Percentiles rank a stretch among this genome's conserved stretches.
Evolutionary conservation across 345 rosid species (phyloP).

Genomic region (Cardamine chenopodiifolia): DNA sequence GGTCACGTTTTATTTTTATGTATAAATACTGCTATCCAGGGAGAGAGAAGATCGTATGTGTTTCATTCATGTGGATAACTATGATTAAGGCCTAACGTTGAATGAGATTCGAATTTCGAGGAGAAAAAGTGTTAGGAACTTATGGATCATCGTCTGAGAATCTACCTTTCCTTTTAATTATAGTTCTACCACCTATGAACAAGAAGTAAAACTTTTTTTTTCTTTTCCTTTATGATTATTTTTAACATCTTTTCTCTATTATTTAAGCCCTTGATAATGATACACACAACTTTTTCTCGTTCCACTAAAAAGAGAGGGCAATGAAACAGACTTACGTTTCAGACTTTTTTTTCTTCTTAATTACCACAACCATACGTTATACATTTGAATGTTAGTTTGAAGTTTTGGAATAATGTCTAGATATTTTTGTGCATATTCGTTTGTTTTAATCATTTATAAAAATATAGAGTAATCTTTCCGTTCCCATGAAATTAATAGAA

Average conservation of each 20-base stretch:
- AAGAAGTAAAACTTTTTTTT: neutral
- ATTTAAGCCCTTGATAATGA: slow-evolving; percentile 51
- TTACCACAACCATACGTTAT: slow-evolving; percentile 43
- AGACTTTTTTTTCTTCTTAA: slow-evolving; percentile 16
- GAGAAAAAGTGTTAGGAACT: slow-evolving; percentile 29
- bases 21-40: neutral
- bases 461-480: neutral
- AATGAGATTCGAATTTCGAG: slow-evolving; percentile 9
- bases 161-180: slow-evolving; percentile 34
- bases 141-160: slow-evolving; percentile 45
- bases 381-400: slow-evolving; percentile 25
- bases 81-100: slow-evolving; percentile 37
- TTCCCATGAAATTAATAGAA: neutral
- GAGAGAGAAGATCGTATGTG: slow-evolving; percentile 3
- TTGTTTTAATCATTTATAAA: neutral
- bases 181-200: slow-evolving; percentile 34
- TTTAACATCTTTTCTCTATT: slow-evolving; percentile 13
- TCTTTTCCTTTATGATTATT: neutral
- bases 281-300: slow-evolving; percentile 51
- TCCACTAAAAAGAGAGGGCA: slow-evolving; percentile 41
- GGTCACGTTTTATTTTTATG: slow-evolving; percentile 9
- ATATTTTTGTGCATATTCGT: slow-evolving; percentile 32
- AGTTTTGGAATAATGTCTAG: slow-evolving; percentile 25
- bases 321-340: slow-evolving; percentile 34
- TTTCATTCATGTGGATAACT: slow-evolving; percentile 40